These are phyloP conservation scores for Exobasidium cylindrosporum DNA, from an alignment of 1,284 basidiomycete genomes.

Conservation along the genomic window DNA sequence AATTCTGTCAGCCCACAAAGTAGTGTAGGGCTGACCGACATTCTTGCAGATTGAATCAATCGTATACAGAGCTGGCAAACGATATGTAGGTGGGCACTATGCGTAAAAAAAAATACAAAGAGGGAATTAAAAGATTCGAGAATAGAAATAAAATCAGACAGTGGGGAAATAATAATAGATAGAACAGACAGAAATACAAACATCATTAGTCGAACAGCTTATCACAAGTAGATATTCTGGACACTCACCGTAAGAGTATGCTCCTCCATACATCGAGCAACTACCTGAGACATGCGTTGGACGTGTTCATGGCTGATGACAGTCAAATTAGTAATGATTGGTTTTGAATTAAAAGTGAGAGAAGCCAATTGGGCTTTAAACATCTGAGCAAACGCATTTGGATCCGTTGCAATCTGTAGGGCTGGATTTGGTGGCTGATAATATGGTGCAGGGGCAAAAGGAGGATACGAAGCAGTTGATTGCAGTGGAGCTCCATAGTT, in stretches of 20 bases:
- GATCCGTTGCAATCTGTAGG: conserved; percentile 40
- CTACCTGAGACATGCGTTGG: conserved; percentile 70
- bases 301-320: conserved; percentile 85
- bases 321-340: conserved; percentile 91
- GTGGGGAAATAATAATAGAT: conserved; percentile 7
- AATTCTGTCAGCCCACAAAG: conserved; percentile 45
- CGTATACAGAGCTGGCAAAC: conserved; percentile 89
- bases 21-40: conserved; percentile 49
- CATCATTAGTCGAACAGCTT: too few species aligned
- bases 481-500: conserved; percentile 1
- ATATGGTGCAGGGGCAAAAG: conserved; percentile 3
- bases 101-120: not conserved
- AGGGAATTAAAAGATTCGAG: not conserved
- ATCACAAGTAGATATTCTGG: not conserved
- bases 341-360: conserved; percentile 91
- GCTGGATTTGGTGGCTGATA: not conserved
- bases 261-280: conserved; percentile 80
- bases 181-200: not conserved
- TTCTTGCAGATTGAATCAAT: conserved; percentile 76
- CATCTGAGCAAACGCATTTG: conserved; percentile 68
- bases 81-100: conserved; percentile 66
- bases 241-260: conserved; percentile 69
- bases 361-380: conserved; percentile 69
- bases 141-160: conserved; percentile 6
- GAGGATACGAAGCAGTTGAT: not conserved